Evolutionary conservation across 176 grass and related monocot genomes (phyloP), one percentile per base, ranked within the genome.

Genomic region (Musa beccarii): DNA sequence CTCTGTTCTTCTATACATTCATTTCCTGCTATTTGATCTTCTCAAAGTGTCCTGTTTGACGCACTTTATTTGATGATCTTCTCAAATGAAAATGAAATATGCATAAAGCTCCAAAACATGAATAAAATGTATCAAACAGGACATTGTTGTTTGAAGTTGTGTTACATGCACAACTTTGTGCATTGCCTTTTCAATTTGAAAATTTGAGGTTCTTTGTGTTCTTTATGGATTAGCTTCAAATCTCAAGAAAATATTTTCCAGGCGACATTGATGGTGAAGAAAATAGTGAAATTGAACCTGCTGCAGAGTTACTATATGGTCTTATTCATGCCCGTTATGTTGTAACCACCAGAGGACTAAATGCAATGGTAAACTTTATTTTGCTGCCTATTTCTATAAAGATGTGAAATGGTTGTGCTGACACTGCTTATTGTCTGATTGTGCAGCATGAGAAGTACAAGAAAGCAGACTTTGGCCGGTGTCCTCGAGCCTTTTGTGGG

Each of bases 311-410:
- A 43, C 20, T 79, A 11, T 79, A 79, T 69, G 76, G 76, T 49
- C 64, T 79, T 22, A 79, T 79, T 49, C 76, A 79, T 79, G 76
- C 76, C 10, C 76, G 76, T 55, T 79, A 79, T 49, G 69, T 79
- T 54, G 67, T 79, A 20, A 79, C 76, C 52, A 49, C 21, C 52
- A 69, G 67, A 55, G 76, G 76, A 55, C 51, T 79, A 21, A 56
- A 69, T 56, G 20, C 76, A 19, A 79, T 79, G 76, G 76, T 79
- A 69, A 79, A 43, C 53, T 51, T 26, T 16, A n/a, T 28, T 19
- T 66, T 53, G 34, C 28, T 53, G 13, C 11, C 49, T 52, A 17
- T 51, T 66, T 78, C 11, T 19, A 25, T 25, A 62, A 66, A 52
- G 49, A 11, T 23, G 6, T 5, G 34, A 43, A 43, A 43, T 72